phyloP scores from a whole-genome alignment of 805 yeast species.

The Saturnispora serradocipensis region DNA sequence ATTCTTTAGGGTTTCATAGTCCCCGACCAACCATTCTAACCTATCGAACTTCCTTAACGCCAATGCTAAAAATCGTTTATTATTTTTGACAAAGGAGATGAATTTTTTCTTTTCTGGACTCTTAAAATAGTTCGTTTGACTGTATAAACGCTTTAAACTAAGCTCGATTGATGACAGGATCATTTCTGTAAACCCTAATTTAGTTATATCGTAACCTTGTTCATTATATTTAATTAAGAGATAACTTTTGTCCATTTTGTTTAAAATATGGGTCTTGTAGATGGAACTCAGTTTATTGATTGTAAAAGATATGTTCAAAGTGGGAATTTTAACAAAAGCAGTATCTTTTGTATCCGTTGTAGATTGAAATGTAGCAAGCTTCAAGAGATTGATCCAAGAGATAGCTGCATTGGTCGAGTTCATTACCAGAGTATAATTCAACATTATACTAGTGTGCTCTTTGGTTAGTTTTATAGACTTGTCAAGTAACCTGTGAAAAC shows the following conservation, averaged over 20 bases:
- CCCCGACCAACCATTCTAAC: constrained; percentile 57
- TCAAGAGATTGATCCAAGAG: constrained; percentile 56
- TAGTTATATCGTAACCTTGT: constrained; percentile 21
- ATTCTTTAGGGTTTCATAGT: constrained; percentile 32
- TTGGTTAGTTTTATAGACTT: constrained; percentile 51
- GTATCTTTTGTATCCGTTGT: constrained; percentile 3
- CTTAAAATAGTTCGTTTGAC: constrained; percentile 1
- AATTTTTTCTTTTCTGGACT: constrained; percentile 11
- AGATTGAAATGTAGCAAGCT: constrained; percentile 33
- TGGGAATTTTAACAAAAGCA: constrained; percentile 34
- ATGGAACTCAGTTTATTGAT: constrained; percentile 2
- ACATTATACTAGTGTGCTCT: constrained; percentile 5
- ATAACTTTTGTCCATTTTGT: neutral
- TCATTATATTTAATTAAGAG: constrained; percentile 2
- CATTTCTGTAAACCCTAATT: constrained; percentile 28
- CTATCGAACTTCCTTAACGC: constrained; percentile 66
- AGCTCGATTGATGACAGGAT: constrained; percentile 30
- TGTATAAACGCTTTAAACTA: constrained; percentile 21
- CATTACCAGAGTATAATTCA: constrained; percentile 44
- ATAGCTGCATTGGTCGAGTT: constrained; percentile 45
- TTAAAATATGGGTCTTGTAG: neutral
- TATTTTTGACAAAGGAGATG: constrained; percentile 16
- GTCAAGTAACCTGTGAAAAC: constrained; percentile 58
- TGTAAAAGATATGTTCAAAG: constrained; percentile 34
- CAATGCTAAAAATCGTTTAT: constrained; percentile 26